Percentiles rank a stretch among this genome's conserved stretches.
Evolutionary conservation across 371 early-diverging fungal species (phyloP).

Genomic region (Lichtheimia hyalospora): DNA sequence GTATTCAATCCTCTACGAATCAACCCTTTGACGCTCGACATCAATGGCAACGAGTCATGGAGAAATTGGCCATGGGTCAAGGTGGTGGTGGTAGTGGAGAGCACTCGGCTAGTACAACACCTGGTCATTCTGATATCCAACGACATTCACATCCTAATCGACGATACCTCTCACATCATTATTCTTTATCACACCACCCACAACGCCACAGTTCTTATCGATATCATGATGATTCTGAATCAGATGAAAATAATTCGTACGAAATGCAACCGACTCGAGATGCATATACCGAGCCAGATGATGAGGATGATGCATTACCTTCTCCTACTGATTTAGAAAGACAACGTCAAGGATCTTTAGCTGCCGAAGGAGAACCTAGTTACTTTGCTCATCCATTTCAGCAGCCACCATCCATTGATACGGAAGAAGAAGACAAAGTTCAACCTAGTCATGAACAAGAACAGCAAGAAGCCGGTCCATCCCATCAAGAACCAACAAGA

Average conservation of each 20-base stretch:
- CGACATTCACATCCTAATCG: not conserved
- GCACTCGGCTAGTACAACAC: not conserved
- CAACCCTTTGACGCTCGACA: constrained; percentile 28
- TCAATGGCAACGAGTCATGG: constrained; percentile 35
- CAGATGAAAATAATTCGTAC: not conserved
- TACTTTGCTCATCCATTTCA: constrained; percentile 27
- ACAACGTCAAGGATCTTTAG: not conserved
- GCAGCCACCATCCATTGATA: not conserved
- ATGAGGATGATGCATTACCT: constrained; percentile 16
- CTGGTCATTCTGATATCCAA: not conserved
- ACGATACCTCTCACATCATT: too few relatives aligned
- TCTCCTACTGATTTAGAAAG: constrained; percentile 17
- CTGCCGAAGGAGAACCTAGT: constrained; percentile 5
- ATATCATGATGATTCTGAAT: not conserved
- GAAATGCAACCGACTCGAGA: not conserved
- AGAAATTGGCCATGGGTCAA: constrained; percentile 11
- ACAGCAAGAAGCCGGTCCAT: not conserved
- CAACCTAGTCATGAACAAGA: not conserved
- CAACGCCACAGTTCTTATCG: not conserved
- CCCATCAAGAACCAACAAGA: not conserved
- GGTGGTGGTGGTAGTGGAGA: not conserved
- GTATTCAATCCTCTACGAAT: not conserved
- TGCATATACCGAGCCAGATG: not conserved
- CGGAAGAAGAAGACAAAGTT: not conserved
- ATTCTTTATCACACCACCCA: not conserved